Base-by-base conservation (phyloP, 177 flowering plant species). In the Vitis hybrid region DNA sequence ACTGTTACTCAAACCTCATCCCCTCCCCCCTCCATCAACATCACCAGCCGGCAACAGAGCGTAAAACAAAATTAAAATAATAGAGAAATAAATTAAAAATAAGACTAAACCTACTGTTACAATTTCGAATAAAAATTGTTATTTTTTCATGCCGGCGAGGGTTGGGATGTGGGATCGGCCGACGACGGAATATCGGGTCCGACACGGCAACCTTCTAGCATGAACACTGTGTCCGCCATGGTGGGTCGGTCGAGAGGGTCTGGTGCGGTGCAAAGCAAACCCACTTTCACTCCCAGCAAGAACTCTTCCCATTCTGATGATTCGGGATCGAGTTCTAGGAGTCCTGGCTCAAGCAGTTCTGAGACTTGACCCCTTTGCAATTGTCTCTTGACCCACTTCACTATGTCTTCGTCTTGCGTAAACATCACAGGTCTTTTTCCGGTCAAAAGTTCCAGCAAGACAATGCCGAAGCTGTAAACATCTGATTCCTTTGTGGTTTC, bases 271-370 rank as follows among this genome's bases (percentile, higher is more conserved):
- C 97, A 94, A 1, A 94, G 87, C 69, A 94, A 67, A 5, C 89
- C 98, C 13, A 94, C 94, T 74, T 94, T 94, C 26, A 94, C 82
- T 1, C 94, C 98, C 11, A 94, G 81, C 77, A 94, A 79, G 75
- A 92, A 94, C 79, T 94, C 98, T 74, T 94, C 98, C 98, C 98
- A 94, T 59, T 94, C 98, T 2, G 97, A 87, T 53, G 97, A 89
- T 63, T 94, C 98, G 0, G 97, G 97, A 74, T 94, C 98, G 2
- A 92, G 82, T 70, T 92, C 98, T 2, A 92, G 85, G 73, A 90
- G 65, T 0, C 97, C 96, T 3, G 97, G 90, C 50, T 94, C 98
- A 3, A 94, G 74, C 18, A 94, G 70, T 72, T 94, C 97, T 3
- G 90, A 76, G 49, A 94, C 75, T 65, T 89, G 97, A 60, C 98